Evolutionary conservation across 106 monocot species (phyloP).

Genomic region (Alisma plantagoaquatica): DNA sequence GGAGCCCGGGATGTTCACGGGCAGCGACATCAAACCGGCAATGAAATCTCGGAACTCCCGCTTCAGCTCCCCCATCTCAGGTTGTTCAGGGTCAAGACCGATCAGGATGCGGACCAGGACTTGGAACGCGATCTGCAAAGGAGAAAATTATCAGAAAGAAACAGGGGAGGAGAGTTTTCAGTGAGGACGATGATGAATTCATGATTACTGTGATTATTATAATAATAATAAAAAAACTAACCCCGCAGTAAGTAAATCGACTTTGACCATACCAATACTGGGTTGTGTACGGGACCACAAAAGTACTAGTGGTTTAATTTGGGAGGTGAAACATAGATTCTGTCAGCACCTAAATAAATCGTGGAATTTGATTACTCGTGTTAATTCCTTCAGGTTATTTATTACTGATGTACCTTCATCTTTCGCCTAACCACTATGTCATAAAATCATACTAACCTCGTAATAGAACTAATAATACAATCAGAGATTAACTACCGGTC

Average conservation of each 20-base stretch:
- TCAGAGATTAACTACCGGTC: neutral
- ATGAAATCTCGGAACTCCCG: conserved; percentile 78
- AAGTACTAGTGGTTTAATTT: neutral
- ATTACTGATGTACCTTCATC: neutral
- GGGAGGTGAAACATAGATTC: too few relatives aligned
- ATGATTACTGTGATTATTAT: too few relatives aligned
- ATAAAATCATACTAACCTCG: neutral
- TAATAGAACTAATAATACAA: neutral
- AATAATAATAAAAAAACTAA: neutral
- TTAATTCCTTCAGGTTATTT: neutral
- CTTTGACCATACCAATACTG: neutral
- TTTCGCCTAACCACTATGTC: neutral
- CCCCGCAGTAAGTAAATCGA: neutral
- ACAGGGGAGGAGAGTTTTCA: too few relatives aligned
- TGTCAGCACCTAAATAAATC: too few relatives aligned
- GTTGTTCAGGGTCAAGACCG: conserved; percentile 61
- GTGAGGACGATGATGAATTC: too few relatives aligned
- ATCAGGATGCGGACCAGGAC: conserved; percentile 75
- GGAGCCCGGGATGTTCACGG: conserved; percentile 69
- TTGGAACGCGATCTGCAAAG: conserved; percentile 71
- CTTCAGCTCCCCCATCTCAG: conserved; percentile 69
- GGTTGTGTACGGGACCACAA: neutral
- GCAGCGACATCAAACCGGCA: conserved; percentile 80
- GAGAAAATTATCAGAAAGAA: neutral
- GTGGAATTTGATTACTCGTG: too few relatives aligned